Conservation (phyloP, 2,329 filamentous ascomycete genomes). For the Lachnellula subtilissima region DNA sequence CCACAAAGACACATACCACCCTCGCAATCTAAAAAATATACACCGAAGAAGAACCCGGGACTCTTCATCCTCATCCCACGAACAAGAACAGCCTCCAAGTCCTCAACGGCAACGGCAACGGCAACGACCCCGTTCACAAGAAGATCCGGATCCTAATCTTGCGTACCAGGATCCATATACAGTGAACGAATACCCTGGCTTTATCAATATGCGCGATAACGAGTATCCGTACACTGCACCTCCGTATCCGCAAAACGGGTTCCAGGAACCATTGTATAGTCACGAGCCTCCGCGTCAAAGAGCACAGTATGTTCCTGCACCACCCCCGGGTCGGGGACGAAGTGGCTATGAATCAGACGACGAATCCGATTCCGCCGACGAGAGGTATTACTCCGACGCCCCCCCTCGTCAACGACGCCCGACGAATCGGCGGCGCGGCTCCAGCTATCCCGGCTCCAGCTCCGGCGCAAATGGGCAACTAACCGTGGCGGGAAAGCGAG, state of each 20-base stretch:
- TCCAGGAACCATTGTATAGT: not conserved
- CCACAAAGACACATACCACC: conserved; percentile 17
- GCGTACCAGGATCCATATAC: not conserved
- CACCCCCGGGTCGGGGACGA: no score
- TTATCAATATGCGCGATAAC: conserved; percentile 3
- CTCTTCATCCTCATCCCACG: not conserved
- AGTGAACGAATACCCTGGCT: not conserved
- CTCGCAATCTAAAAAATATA: conserved; percentile 4
- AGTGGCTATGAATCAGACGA: no score
- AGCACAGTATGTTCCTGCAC: conserved; percentile 11
- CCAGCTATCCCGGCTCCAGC: conserved; percentile 2
- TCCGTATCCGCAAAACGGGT: no score
- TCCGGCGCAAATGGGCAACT: not conserved
- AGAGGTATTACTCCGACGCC: no score
- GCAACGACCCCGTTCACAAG: not conserved
- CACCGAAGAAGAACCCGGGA: not conserved
- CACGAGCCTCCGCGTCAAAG: conserved; percentile 2
- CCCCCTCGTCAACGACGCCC: not conserved
- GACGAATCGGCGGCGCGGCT: not conserved
- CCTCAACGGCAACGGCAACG: not conserved
- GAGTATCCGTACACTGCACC: not conserved
- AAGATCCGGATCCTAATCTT: not conserved
- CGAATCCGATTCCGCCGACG: no score
- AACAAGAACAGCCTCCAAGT: not conserved
- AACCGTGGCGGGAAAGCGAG: not conserved